Evolutionary conservation across 352 stramenopile genomes (phyloP).

Genomic region (Pythium aquatile): DNA sequence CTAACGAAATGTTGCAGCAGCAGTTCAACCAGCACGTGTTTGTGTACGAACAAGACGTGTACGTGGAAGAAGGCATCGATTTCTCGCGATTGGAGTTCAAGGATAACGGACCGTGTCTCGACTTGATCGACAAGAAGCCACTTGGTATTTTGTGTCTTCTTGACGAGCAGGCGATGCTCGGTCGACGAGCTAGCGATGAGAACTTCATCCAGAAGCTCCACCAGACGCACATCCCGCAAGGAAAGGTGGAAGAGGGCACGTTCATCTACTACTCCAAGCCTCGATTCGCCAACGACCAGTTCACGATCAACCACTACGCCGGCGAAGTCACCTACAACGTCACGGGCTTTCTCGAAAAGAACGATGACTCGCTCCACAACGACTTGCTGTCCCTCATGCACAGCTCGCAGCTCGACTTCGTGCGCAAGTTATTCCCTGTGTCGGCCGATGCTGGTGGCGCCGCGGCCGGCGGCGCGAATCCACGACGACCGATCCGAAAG

Average conservation of each 20-base stretch:
- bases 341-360: conserved; percentile 97
- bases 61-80: conserved; percentile 95
- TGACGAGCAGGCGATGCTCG: conserved; percentile 95
- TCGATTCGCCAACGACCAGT: conserved; percentile 89
- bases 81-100: conserved; percentile 91
- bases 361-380: conserved; percentile 95
- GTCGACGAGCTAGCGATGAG: conserved; percentile 86
- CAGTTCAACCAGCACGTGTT: conserved; percentile 97
- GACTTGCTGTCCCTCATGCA: conserved; percentile 88
- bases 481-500: conserved; percentile 66
- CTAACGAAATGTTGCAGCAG: conserved; percentile 95
- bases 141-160: conserved; percentile 92
- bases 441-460: conserved; percentile 31
- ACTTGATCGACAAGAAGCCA: conserved; percentile 93
- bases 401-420: conserved; percentile 75
- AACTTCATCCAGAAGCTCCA: conserved; percentile 93
- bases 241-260: conserved; percentile 72
- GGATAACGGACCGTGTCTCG: conserved; percentile 92
- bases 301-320: conserved; percentile 97
- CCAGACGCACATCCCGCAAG: conserved; percentile 83
- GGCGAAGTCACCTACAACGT: conserved; percentile 96
- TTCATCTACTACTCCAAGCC: conserved; percentile 85
- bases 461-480: conserved; percentile 33
- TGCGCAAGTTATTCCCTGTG: conserved; percentile 75
- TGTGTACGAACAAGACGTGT: conserved; percentile 97